phyloP scores from a whole-genome alignment of 345 rosid species.

The Conringia planisiliqua region DNA sequence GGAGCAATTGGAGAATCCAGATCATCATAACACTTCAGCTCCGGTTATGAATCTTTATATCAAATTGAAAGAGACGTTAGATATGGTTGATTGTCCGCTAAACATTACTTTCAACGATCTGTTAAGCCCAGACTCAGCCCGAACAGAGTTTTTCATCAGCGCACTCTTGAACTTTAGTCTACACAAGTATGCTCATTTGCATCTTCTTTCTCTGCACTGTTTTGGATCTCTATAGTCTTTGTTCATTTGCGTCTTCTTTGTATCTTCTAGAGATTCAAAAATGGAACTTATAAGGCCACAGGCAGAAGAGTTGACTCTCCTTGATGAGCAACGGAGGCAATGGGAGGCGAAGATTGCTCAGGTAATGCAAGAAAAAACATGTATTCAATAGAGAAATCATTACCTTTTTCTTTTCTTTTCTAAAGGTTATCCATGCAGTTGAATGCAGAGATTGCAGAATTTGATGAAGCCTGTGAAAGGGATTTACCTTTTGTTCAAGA shows the following conservation, averaged over 20 bases:
- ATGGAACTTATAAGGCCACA: conserved; percentile 53
- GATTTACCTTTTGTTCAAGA: conserved; percentile 77
- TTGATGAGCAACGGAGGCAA: conserved; percentile 64
- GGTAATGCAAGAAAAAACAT: conserved; percentile 40
- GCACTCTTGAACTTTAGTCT: conserved; percentile 78
- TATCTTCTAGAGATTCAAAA: conserved; percentile 52
- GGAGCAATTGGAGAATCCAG: conserved; percentile 91
- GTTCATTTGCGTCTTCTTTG: conserved; percentile 4
- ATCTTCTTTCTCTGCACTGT: background rate
- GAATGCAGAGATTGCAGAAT: conserved; percentile 66
- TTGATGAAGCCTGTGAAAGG: conserved; percentile 58
- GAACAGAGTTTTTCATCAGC: conserved; percentile 71
- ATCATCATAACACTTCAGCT: conserved; percentile 52
- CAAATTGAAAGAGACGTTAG: conserved; percentile 48
- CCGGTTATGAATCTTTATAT: conserved; percentile 43
- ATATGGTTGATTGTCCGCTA: conserved; percentile 48
- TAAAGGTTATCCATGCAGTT: conserved; percentile 44
- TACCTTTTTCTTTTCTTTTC: conserved; percentile 7
- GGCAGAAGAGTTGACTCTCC: conserved; percentile 56
- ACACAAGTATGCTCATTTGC: conserved; percentile 50
- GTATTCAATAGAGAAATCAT: background rate
- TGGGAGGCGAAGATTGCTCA: conserved; percentile 61
- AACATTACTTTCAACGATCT: conserved; percentile 65
- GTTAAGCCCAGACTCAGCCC: conserved; percentile 50
- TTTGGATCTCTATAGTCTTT: background rate